These are phyloP conservation scores for Dicorynia guianensis DNA, from an alignment of 306 rosid genomes.

Conservation along the genomic window DNA sequence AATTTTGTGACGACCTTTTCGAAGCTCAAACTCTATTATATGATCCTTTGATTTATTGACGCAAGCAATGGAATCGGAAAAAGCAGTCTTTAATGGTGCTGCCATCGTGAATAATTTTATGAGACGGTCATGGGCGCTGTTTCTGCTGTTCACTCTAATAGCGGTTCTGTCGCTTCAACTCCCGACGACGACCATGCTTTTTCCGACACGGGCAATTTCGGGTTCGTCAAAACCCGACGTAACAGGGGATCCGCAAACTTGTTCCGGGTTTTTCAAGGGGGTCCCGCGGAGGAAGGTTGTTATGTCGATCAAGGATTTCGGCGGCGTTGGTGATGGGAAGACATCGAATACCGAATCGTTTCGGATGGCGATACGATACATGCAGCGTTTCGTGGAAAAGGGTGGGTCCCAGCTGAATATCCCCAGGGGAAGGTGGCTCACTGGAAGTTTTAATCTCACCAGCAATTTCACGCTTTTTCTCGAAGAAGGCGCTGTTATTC, in stretches of 20 bases:
- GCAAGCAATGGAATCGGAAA: constrained; percentile 61
- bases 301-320: constrained; percentile 77
- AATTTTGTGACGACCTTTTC: neutral
- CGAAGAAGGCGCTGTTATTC: constrained; percentile 65
- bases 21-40: too few species aligned
- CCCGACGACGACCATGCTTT: constrained; percentile 40
- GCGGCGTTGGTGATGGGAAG: constrained; percentile 80
- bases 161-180: constrained; percentile 61
- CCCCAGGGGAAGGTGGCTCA: constrained; percentile 78
- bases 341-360: constrained; percentile 82
- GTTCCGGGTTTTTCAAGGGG: constrained; percentile 52
- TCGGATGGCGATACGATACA: constrained; percentile 61
- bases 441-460: constrained; percentile 92
- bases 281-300: constrained; percentile 46
- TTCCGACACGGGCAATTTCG: constrained; percentile 43
- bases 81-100: constrained; percentile 33
- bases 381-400: constrained; percentile 57
- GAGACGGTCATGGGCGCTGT: constrained; percentile 54
- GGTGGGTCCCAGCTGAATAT: constrained; percentile 89
- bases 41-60: constrained; percentile 3
- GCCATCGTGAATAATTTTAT: constrained; percentile 17
- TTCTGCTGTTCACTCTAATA: constrained; percentile 59
- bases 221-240: neutral
- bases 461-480: constrained; percentile 91
- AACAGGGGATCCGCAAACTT: constrained; percentile 39